These are phyloP conservation scores for Syncephalis plumigaleata DNA, from an alignment of 371 early-diverging fungal species.

Conservation along the genomic window DNA sequence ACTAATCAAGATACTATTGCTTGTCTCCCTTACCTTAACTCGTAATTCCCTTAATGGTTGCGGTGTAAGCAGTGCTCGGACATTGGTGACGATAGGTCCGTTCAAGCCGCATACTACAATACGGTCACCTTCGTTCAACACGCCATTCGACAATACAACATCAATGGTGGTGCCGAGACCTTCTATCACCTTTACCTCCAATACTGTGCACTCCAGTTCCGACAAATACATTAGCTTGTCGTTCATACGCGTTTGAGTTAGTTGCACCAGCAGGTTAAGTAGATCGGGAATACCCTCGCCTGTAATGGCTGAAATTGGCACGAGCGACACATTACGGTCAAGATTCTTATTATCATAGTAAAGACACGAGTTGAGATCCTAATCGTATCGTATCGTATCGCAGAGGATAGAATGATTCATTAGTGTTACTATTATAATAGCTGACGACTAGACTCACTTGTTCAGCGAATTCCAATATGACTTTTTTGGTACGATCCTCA, in stretches of 20 bases:
- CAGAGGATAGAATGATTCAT: background rate
- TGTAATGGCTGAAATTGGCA: slow-evolving; percentile 98
- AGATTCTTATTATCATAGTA: slow-evolving; percentile 96
- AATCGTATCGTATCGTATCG: too few species aligned
- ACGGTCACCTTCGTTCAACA: slow-evolving; percentile 92
- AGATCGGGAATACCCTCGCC: slow-evolving; percentile 99
- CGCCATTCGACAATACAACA: slow-evolving; percentile 97
- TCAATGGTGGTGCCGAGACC: slow-evolving; percentile 99
- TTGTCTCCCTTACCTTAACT: slow-evolving; percentile 48
- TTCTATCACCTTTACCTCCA: slow-evolving; percentile 99
- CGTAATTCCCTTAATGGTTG: slow-evolving; percentile 98
- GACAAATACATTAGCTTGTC: slow-evolving; percentile 91
- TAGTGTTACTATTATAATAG: too few species aligned
- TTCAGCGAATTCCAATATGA: slow-evolving; percentile 87
- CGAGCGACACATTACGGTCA: slow-evolving; percentile 90
- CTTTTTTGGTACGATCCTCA: slow-evolving; percentile 63
- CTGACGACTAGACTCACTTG: slow-evolving; percentile 34
- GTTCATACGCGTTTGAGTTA: slow-evolving; percentile 94
- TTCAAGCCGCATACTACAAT: slow-evolving; percentile 95
- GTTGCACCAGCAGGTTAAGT: slow-evolving; percentile 78
- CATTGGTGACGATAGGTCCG: slow-evolving; percentile 92
- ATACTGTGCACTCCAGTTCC: slow-evolving; percentile 95
- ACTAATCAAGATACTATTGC: too few species aligned
- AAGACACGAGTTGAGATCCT: slow-evolving; percentile 85
- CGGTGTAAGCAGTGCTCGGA: slow-evolving; percentile 94